Conservation (phyloP, 495 filamentous ascomycete genomes). For the Cercophora scortea region DNA sequence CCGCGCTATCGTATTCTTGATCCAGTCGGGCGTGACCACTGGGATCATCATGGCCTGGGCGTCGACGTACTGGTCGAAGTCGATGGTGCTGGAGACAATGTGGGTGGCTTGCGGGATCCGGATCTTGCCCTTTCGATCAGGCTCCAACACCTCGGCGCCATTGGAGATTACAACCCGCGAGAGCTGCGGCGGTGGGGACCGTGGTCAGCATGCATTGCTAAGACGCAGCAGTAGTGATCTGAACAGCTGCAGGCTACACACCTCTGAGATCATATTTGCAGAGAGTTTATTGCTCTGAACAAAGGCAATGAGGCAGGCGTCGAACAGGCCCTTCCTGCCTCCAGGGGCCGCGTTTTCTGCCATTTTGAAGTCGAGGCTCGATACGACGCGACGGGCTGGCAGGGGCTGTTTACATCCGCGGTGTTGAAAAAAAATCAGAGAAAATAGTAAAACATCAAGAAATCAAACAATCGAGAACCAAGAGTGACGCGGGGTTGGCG, state of each 20-base stretch:
- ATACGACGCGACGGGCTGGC: background rate
- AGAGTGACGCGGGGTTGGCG: no score
- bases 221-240: background rate
- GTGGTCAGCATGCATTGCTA: background rate
- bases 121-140: slow-evolving; percentile 35
- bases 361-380: slow-evolving; percentile 20
- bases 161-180: slow-evolving; percentile 40
- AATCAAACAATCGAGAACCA: no score
- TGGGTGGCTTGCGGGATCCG: slow-evolving; percentile 62
- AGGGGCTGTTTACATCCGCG: no score
- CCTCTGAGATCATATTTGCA: slow-evolving; percentile 32
- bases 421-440: no score
- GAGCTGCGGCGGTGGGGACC: slow-evolving; percentile 20
- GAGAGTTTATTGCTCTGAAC: slow-evolving; percentile 37
- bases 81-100: slow-evolving; percentile 74
- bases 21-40: slow-evolving; percentile 81
- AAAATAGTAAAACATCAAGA: no score
- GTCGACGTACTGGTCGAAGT: slow-evolving; percentile 75
- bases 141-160: slow-evolving; percentile 46
- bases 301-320: slow-evolving; percentile 35
- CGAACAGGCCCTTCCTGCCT: slow-evolving; percentile 19
- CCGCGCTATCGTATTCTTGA: slow-evolving; percentile 58
- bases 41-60: slow-evolving; percentile 66
- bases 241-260: slow-evolving; percentile 16
- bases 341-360: slow-evolving; percentile 12